These are phyloP conservation scores for Gossypium gossypioides DNA, from an alignment of 441 rosid genomes.

Conservation along the genomic window DNA sequence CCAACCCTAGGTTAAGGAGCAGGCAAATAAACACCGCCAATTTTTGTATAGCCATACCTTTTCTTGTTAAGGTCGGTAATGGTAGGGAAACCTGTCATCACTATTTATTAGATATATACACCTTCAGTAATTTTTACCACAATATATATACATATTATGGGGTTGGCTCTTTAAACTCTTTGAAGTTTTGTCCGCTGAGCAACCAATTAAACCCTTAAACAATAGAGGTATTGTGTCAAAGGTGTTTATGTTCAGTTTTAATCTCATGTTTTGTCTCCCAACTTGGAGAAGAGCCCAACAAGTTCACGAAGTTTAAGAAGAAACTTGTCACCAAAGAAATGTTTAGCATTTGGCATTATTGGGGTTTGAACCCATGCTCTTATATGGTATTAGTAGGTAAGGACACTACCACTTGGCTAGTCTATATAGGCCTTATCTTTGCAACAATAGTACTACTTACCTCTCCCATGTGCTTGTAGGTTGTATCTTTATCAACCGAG, in stretches of 20 bases:
- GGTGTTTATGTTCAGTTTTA: too few relatives aligned
- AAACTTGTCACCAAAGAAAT: not conserved
- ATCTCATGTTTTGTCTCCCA: not conserved
- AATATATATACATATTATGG: too few relatives aligned
- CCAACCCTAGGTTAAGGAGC: constrained; percentile 3
- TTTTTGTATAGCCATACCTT: constrained; percentile 14
- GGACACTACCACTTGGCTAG: not conserved
- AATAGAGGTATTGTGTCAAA: too few relatives aligned
- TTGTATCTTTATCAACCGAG: not conserved
- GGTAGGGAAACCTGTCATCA: constrained; percentile 23
- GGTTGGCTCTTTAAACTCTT: too few relatives aligned
- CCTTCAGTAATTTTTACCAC: not conserved
- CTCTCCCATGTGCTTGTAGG: not conserved
- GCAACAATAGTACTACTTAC: not conserved
- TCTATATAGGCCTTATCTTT: not conserved
- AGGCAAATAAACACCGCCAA: constrained; percentile 13
- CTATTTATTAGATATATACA: not conserved
- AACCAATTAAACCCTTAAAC: not conserved
- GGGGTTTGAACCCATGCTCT: not conserved
- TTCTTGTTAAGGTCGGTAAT: constrained; percentile 16
- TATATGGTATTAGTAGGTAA: not conserved
- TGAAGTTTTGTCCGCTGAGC: not conserved
- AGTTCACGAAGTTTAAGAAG: not conserved
- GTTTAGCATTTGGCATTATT: not conserved
- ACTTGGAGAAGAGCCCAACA: not conserved